Base-by-base conservation (phyloP, 2,329 filamentous ascomycete genomes). In the Pseudocercospora crystallina region DNA sequence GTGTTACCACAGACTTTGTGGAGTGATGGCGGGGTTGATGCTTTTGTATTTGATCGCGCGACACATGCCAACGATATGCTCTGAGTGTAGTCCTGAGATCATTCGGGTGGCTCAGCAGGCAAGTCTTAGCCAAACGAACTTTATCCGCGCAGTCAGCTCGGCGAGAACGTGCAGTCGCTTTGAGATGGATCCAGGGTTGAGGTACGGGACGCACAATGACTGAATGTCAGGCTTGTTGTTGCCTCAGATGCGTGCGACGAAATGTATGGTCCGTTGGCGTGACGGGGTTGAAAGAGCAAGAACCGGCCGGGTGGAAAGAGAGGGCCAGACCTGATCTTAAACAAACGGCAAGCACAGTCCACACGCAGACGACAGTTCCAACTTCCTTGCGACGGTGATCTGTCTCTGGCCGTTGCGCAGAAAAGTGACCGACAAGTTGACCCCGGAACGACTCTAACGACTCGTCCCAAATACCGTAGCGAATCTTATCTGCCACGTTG, bases 401-500 rank as follows among this genome's bases (percentile, higher is more conserved):
- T 10, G 41, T 42, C 37, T 17, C 43, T 44, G 38, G 31, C 36
- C 44, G 40, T 53, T 40, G 39, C 45, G 44, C 33, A 35, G 32
- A 36, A 36, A 35, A 36, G 20, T 26, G 20, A 26, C 20, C 4
- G 20, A 26, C 20, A 3, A 26, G 20, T 26, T 26, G 20, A 26
- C 20, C 20, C 20, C 7, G 20, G 20, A 26, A 26, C 20, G 20
- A 26, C 7, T 26, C 20, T 7, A 26, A 26, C 20, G 20, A 26
- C 7, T 26, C 20, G 20, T 26, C 20, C 20, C 33, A 48, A 41
- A 48, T 36, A 26, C 35, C 35, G 39, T 44, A 17, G 14, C 15
- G 40, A 29, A 43, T 49, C 40, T 48, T 35, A 43, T 45, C 45
- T 17, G 50, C 45, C 50, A 53, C 36, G 45, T 45, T 44, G 44